Evolutionary conservation across 2,329 filamentous ascomycete species (phyloP).

Genomic region (Talaromyces verruculosus): DNA sequence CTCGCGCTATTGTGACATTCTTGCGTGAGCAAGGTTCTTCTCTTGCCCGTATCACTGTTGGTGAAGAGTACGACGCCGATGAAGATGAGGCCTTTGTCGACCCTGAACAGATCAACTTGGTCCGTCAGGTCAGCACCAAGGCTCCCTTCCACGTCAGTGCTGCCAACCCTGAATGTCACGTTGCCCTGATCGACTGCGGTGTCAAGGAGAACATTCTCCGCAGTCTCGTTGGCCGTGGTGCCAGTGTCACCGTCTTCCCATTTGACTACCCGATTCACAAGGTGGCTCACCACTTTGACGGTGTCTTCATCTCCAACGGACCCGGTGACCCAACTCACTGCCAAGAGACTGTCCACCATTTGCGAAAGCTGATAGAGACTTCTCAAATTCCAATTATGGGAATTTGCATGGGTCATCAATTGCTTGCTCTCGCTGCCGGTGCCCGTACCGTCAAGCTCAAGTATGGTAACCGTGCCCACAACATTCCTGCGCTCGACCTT

Average conservation of each 20-base stretch:
- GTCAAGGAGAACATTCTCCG: conserved; percentile 99
- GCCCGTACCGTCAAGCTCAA: conserved; percentile 95
- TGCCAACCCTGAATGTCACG: conserved; percentile 77
- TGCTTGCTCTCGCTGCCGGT: conserved; percentile 84
- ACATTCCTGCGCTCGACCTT: conserved; percentile 92
- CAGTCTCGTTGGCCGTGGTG: conserved; percentile 85
- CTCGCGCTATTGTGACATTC: conserved; percentile 91
- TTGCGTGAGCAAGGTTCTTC: conserved; percentile 96
- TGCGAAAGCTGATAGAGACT: conserved; percentile 84
- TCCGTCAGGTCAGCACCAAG: conserved; percentile 96
- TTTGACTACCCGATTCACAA: conserved; percentile 98
- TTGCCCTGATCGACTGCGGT: conserved; percentile 95
- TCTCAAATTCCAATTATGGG: conserved; percentile 94
- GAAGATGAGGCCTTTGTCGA: conserved; percentile 96
- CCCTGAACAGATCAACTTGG: conserved; percentile 93
- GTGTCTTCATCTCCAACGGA: conserved; percentile 98
- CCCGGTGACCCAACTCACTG: conserved; percentile 98
- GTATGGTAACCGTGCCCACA: conserved; percentile 98
- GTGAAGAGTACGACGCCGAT: conserved; percentile 97
- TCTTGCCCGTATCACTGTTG: conserved; percentile 87
- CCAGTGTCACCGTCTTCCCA: conserved; percentile 90
- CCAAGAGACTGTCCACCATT: conserved; percentile 89
- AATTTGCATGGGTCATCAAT: conserved; percentile 96
- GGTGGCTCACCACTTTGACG: conserved; percentile 95
- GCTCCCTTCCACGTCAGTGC: conserved; percentile 94